A percentile compares a stretch with the other conserved stretches of the same genome.
phyloP scores from a whole-genome alignment of 208 protist genomes.

The Trypanosoma brucei region DNA sequence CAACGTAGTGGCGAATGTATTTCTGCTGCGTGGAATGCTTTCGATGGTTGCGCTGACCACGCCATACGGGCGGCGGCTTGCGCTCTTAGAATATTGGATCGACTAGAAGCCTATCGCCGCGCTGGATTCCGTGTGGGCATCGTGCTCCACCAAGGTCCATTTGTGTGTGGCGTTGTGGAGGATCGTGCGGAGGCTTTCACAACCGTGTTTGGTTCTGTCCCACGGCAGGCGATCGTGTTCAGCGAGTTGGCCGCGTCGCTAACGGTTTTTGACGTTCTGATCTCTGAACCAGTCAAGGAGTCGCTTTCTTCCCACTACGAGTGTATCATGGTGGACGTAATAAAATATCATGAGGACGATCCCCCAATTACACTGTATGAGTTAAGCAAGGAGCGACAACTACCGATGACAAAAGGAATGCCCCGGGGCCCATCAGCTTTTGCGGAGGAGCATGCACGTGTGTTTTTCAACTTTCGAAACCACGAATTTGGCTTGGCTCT shows the following conservation, averaged over 20 bases:
- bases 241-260: conserved; percentile 57
- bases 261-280: conserved; percentile 44
- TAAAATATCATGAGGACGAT: conserved; percentile 37
- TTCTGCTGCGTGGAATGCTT: conserved; percentile 78
- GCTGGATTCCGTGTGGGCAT: conserved; percentile 72
- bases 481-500: conserved; percentile 62
- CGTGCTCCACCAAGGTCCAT: conserved; percentile 71
- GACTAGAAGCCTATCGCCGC: conserved; percentile 41
- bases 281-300: conserved; percentile 80
- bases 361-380: conserved; percentile 74
- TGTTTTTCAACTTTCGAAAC: conserved; percentile 71
- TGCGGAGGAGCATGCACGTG: conserved; percentile 60
- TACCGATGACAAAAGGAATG: conserved; percentile 4
- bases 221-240: conserved; percentile 50
- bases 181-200: conserved; percentile 75
- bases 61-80: conserved; percentile 59
- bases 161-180: conserved; percentile 75
- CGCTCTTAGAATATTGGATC: conserved; percentile 56
- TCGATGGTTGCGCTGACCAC: conserved; percentile 74
- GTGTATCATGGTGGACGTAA: conserved; percentile 78
- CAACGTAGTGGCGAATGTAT: conserved; percentile 71
- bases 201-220: conserved; percentile 71
- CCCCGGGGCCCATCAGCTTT: conserved; percentile 26
- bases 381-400: conserved; percentile 28
- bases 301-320: conserved; percentile 59